These are phyloP conservation scores for Penicillium sp. DNA, from an alignment of 2,329 filamentous ascomycete genomes.

Conservation along the genomic window DNA sequence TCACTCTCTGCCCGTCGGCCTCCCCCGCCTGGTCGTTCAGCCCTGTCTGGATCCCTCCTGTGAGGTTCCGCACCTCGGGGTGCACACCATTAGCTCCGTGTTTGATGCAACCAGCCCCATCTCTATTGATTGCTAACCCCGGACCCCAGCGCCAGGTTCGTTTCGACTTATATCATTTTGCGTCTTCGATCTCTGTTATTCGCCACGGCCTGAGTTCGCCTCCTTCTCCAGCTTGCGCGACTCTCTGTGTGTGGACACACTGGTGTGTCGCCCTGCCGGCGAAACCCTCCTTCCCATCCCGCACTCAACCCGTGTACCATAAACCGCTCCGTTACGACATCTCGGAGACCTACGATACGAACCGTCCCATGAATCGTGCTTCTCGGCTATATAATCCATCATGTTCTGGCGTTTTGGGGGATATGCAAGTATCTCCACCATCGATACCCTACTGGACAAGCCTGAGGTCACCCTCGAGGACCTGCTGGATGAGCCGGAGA, in stretches of 20 bases:
- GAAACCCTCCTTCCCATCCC: conserved; percentile 14
- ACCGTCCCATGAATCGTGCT: conserved; percentile 38
- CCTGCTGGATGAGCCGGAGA: conserved; percentile 89
- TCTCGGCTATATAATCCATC: conserved; percentile 51
- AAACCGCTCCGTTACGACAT: conserved; percentile 28
- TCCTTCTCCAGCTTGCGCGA: conserved; percentile 14
- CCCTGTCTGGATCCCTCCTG: conserved; percentile 3
- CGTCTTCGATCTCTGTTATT: neutral
- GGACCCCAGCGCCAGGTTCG: conserved; percentile 20
- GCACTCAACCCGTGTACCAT: conserved; percentile 25
- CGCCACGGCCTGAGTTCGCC: conserved; percentile 2
- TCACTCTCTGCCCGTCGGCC: neutral
- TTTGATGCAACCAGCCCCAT: conserved; percentile 18
- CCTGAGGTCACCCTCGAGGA: conserved; percentile 92
- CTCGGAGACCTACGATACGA: conserved; percentile 25
- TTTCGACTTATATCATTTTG: conserved; percentile 11
- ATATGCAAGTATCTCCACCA: conserved; percentile 94
- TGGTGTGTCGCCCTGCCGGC: conserved; percentile 20
- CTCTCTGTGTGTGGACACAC: conserved; percentile 21
- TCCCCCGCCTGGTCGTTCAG: neutral
- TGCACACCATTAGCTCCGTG: conserved; percentile 20
- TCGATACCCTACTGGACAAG: conserved; percentile 96
- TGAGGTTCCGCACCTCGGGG: conserved; percentile 11
- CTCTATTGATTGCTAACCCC: conserved; percentile 16
- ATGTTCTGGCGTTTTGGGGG: conserved; percentile 99